These are phyloP conservation scores for Penicillium polonicum DNA, from an alignment of 2,329 filamentous ascomycete species.

Conservation along the genomic window DNA sequence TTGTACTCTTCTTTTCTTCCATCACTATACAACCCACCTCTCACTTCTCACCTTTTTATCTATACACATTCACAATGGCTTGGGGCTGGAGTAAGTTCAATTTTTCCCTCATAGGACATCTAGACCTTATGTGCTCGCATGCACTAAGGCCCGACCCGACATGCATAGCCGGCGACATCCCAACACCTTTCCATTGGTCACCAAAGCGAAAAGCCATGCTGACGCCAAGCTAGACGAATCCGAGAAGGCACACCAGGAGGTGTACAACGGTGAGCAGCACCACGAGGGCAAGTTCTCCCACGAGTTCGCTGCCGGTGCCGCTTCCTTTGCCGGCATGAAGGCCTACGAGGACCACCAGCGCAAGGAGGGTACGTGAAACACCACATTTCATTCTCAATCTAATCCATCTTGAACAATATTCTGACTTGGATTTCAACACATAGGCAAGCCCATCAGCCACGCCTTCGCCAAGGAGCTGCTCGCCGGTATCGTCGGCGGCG, in stretches of 20 bases:
- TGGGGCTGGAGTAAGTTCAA: constrained; percentile 36
- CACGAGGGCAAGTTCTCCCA: constrained; percentile 67
- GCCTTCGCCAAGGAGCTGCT: constrained; percentile 75
- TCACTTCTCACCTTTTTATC: constrained; percentile 4
- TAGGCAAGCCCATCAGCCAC: constrained; percentile 71
- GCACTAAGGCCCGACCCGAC: constrained; percentile 1
- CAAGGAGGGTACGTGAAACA: constrained; percentile 56
- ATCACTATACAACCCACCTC: constrained; percentile 7
- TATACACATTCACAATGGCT: constrained; percentile 31
- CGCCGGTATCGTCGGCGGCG: constrained; percentile 68
- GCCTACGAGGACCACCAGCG: constrained; percentile 74
- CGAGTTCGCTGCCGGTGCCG: constrained; percentile 72
- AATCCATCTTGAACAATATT: neutral
- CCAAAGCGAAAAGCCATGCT: constrained; percentile 4
- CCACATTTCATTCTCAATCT: neutral
- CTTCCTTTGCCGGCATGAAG: constrained; percentile 78
- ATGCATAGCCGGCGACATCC: constrained; percentile 1
- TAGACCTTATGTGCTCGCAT: constrained; percentile 1
- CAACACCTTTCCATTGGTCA: neutral
- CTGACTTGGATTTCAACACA: neutral
- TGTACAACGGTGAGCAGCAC: constrained; percentile 49
- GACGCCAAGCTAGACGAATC: constrained; percentile 46
- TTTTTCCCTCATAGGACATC: neutral
- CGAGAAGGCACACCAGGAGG: constrained; percentile 55
- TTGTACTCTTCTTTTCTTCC: neutral